phyloP scores from a whole-genome alignment of 164 flowering plant species.

The Vitis cinerea region DNA sequence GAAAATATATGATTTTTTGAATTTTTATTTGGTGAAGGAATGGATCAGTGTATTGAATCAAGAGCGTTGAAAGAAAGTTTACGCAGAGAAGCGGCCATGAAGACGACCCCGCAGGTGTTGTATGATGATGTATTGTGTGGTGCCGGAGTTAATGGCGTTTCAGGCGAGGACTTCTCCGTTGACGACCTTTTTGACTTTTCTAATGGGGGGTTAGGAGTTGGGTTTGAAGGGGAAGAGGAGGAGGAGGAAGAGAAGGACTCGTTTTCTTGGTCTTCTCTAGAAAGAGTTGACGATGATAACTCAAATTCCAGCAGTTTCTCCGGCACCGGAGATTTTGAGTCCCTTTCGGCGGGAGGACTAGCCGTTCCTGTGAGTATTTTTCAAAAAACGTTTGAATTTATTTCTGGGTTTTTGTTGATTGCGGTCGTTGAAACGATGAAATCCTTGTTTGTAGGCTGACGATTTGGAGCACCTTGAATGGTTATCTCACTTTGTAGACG shows the following conservation, averaged over 20 bases:
- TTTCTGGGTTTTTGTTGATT: background rate
- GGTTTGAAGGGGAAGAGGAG: conserved; percentile 21
- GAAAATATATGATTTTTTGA: background rate
- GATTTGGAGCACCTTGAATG: conserved; percentile 71
- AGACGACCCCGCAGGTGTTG: conserved; percentile 26
- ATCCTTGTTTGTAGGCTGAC: conserved; percentile 41
- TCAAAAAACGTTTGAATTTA: background rate
- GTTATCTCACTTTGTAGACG: conserved; percentile 79
- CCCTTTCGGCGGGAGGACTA: conserved; percentile 32
- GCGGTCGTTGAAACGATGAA: background rate
- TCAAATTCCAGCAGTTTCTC: conserved; percentile 24
- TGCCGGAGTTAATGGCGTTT: conserved; percentile 15
- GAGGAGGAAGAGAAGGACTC: conserved; percentile 39
- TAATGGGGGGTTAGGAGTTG: conserved; percentile 37
- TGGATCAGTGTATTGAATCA: conserved; percentile 43
- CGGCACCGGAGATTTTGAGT: conserved; percentile 23
- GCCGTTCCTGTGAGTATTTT: conserved; percentile 51
- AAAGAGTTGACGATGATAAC: conserved; percentile 19
- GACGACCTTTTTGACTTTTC: conserved; percentile 72
- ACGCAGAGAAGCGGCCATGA: conserved; percentile 30
- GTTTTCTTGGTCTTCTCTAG: conserved; percentile 28
- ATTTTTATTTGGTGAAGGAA: conserved; percentile 15
- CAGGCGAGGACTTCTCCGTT: conserved; percentile 58
- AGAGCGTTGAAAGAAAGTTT: conserved; percentile 59
- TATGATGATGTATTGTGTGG: conserved; percentile 27